phyloP scores from a whole-genome alignment of 2,329 filamentous ascomycete species.

The Trichoderma hamatum region DNA sequence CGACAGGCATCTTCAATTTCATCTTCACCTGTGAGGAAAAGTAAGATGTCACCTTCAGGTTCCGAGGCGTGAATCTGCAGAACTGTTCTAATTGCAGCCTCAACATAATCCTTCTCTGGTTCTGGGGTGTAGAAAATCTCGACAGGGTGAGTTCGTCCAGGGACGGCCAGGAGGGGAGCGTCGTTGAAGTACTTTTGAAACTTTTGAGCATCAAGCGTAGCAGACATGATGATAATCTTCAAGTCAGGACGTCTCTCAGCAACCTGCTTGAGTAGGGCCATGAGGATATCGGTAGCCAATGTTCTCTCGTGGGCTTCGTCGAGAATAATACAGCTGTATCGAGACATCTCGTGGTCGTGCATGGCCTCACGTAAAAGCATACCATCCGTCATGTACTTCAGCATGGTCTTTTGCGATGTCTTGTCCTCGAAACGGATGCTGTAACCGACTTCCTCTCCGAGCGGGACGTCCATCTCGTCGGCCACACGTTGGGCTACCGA shows the following conservation, averaged over 20 bases:
- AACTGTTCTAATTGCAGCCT: conserved; percentile 91
- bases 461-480: conserved; percentile 89
- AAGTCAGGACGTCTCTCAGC: conserved; percentile 80
- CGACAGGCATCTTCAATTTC: conserved; percentile 96
- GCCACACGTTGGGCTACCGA: conserved; percentile 98
- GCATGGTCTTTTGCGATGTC: conserved; percentile 82
- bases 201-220: conserved; percentile 95
- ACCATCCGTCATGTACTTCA: conserved; percentile 99
- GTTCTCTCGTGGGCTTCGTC: conserved; percentile 99
- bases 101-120: conserved; percentile 93
- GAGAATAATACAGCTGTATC: conserved; percentile 97
- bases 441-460: conserved; percentile 96
- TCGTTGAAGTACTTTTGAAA: conserved; percentile 98
- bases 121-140: conserved; percentile 99
- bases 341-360: conserved; percentile 87
- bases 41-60: conserved; percentile 84
- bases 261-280: conserved; percentile 93
- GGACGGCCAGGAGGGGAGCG: conserved; percentile 89
- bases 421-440: conserved; percentile 98
- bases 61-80: conserved; percentile 96
- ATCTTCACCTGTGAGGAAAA: conserved; percentile 97
- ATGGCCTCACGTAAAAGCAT: conserved; percentile 97
- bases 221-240: conserved; percentile 99
- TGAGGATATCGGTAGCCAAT: conserved; percentile 93
- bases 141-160: conserved; percentile 92